Base-by-base conservation (phyloP, 2,329 filamentous ascomycete genomes). In the Rhynchosporium agropyri region DNA sequence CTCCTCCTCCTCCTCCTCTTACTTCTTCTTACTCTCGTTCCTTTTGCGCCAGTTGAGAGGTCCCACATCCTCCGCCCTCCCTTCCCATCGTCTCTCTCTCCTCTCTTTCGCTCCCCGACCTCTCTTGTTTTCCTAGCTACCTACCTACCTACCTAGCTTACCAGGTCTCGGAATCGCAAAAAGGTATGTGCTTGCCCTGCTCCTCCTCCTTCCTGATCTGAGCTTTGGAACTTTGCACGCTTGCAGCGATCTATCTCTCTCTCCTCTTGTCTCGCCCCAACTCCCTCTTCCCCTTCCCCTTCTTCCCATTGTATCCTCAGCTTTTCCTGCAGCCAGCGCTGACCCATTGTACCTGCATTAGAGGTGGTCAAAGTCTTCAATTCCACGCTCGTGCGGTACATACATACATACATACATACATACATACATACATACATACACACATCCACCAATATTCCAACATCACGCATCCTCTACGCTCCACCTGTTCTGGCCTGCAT, bases 341-440 rank as follows among this genome's bases (percentile, higher is more conserved):
- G 70, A 72, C 20, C 67, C 67, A 62, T 67, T 70, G 74, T 73
- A 73, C 72, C 72, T 74, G 73, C 73, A 74, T 72, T 71, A 74
- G 71, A 74, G 69, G 69, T 74, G 68, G 70, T 64, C 68, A 66
- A 69, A 69, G 59, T 65, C 65, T 66, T 68, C 67, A 67, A 69
- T 70, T 68, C 64, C 64, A 66, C 65, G 63, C 54, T 54, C 20
- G 20, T 20, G 20, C 20, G 20, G 50, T 63, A 62, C 61, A 62
- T 63, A 58, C 57, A 51, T 4, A 63, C 51, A 33, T 50, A 54
- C n/a, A 50, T 60, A 20, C 20, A 20, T 20, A 20, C 20, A 20
- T 20, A 20, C 51, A 33, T 50, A 54, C n/a, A 50, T 60, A 20
- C 20, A 20, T 20, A 20, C 20, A 20, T 20, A 20, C 46, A 46